Evolutionary conservation across 2,329 filamentous ascomycete species (phyloP), one percentile per base, ranked within the genome.

Genomic region (Beauveria sp.): DNA sequence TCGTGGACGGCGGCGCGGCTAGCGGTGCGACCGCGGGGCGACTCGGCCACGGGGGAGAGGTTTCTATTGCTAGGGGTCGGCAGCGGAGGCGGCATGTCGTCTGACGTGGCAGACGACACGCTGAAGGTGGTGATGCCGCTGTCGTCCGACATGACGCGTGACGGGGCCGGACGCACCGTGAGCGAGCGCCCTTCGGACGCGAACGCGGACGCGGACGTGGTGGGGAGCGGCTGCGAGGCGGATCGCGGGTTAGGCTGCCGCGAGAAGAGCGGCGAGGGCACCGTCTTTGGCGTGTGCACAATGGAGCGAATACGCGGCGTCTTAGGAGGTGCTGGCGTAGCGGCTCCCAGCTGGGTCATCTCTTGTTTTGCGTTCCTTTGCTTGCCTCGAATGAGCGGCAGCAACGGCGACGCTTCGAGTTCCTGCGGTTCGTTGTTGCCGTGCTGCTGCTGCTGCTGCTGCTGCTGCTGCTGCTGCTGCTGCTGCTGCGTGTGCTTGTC

Each of bases 21-120:
- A 34, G 30, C 30, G 30, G 12, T 12, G 14, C 71, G 16, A 72
- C 72, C 70, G 16, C 69, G 68, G 3, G 78, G 79, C 0, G 78
- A 80, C 65, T 83, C 80, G 14, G 71, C 71, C 6, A 83, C 80
- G 1, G 80, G 80, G 0, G 80, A 80, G 5, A 83, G 72, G 50
- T 72, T 74, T 60, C 63, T 68, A 57, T 62, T 64, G 1, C 65
- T 63, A 7, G 66, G 57, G 5, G 63, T 61, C 18, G 64, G 59
- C 12, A 62, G n/a, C 60, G 63, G 20, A 62, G 61, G 18, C 26
- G 5, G 28, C 18, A 6, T 51, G 9, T 56, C 63, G 20, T 67
- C 67, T 6, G 54, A 54, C 7, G 16, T 8, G 3, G 70, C 68
- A 4, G 72, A 69, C 4, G 70, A 71, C 12, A 67, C 68, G 7